These are phyloP conservation scores for Aspergillus proliferans DNA, from an alignment of 2,329 filamentous ascomycete genomes.

Conservation along the genomic window DNA sequence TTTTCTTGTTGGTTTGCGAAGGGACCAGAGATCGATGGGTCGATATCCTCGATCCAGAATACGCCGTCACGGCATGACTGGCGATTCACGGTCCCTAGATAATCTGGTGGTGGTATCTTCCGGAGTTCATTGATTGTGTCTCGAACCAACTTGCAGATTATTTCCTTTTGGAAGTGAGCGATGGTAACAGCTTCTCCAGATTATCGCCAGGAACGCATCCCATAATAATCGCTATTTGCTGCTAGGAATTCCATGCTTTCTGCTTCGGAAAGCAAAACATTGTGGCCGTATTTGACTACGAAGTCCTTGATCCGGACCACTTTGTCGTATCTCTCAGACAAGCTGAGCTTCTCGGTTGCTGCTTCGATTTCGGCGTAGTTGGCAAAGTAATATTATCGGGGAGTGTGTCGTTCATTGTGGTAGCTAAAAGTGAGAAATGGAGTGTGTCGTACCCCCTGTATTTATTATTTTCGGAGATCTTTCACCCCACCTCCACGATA, in stretches of 20 bases:
- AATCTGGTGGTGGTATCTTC: conserved; percentile 8
- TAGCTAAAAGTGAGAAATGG: no score
- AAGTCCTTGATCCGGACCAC: conserved; percentile 15
- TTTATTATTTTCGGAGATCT: no score
- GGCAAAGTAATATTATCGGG: conserved; percentile 1
- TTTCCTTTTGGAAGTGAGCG: conserved; percentile 6
- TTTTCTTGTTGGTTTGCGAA: conserved; percentile 11
- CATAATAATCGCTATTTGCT: conserved; percentile 12
- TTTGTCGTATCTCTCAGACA: conserved; percentile 9
- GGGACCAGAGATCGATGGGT: conserved; percentile 13
- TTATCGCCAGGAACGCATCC: conserved; percentile 9
- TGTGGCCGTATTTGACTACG: conserved; percentile 12
- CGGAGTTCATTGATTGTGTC: conserved; percentile 8
- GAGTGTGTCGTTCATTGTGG: no score
- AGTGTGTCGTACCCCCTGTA: no score
- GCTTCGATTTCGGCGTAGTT: conserved; percentile 13
- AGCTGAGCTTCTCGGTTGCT: conserved; percentile 11
- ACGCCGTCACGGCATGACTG: conserved; percentile 12
- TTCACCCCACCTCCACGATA: no score
- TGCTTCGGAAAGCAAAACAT: conserved; percentile 11
- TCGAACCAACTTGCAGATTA: conserved; percentile 7
- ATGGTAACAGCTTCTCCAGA: conserved; percentile 8
- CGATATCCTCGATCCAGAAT: conserved; percentile 8
- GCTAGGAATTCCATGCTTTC: conserved; percentile 15
- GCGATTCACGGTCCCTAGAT: conserved; percentile 12